These are phyloP conservation scores for Chamaecyparis obtusa DNA, from an alignment of 75 land plant genomes.

Conservation along the genomic window DNA sequence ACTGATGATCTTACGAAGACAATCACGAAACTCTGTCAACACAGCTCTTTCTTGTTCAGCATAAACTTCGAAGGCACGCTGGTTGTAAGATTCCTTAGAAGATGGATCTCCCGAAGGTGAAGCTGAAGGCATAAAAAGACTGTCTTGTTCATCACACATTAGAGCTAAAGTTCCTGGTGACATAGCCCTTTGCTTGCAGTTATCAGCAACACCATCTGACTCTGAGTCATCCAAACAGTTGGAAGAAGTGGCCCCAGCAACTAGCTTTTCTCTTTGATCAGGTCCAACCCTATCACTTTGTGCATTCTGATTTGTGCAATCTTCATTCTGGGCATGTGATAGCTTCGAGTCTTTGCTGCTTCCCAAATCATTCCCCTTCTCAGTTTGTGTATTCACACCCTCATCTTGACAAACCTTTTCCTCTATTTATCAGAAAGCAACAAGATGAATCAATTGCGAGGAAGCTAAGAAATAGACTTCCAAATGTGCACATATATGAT, in stretches of 20 bases:
- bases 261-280: conserved; percentile 3
- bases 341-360: neutral
- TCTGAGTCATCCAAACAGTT: conserved; percentile 26
- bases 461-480: neutral
- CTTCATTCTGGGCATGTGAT: neutral
- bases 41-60: conserved; percentile 86
- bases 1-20: conserved; percentile 62
- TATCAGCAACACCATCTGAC: conserved; percentile 48
- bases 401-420: conserved; percentile 7
- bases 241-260: conserved; percentile 1
- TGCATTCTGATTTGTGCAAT: neutral
- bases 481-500: neutral
- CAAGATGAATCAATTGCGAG: neutral
- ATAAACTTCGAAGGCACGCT: conserved; percentile 45
- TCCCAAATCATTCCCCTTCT: conserved; percentile 5
- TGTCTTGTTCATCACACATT: conserved; percentile 96
- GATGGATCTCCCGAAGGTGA: conserved; percentile 39
- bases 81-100: conserved; percentile 21
- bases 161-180: conserved; percentile 95
- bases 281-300: conserved; percentile 8
- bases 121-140: conserved; percentile 67
- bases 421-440: neutral
- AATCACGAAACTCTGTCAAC: conserved; percentile 75
- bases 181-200: conserved; percentile 59
- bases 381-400: neutral